Evolutionary conservation across 148 eudicot genomes (phyloP), one percentile per base, ranked within the genome.

Genomic region (Spergularia bocconei): DNA sequence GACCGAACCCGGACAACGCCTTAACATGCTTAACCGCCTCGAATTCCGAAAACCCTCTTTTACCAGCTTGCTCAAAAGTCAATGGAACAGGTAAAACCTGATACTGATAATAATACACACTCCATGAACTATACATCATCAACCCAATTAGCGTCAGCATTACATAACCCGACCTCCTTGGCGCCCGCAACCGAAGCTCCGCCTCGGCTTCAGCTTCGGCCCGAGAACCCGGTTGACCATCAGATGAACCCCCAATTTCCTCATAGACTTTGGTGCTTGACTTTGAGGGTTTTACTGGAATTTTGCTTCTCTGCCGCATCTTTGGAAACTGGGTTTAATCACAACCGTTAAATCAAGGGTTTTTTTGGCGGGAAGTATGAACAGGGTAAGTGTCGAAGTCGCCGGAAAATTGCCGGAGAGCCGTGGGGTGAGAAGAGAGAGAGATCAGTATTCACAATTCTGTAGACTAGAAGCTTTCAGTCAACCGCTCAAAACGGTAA

Each of bases 21-120:
- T 77, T 76, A 0, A 88, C 93, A 75, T 94, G 97, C 63, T 90
- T 83, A 91, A 90, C 60, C 7, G 98, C 96, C 84, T 85, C 91
- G 12, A 73, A 69, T 87, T 94, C 98, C 2, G 98, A 90, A 77
- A 94, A 94, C 6, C 98, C 98, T 72, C 96, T 81, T 79, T 91
- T 90, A 8, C 98, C 97, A 2, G 88, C 98, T 76, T 86, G 85
- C 33, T 87, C 78, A 68, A 84, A 82, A 41, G 85, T 76, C 51
- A 90, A 84, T 39, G 98, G 95, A 53, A 57, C 41, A 0, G 98
- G 98, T 84, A 94, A 69, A 38, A 13, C 78, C 84, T 85, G 82
- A 72, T 71, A 87, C 83, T 91, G 95, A 79, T 85, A 88, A 8
- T 78, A 87, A 82, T 90, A 78, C 72, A 90, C 90, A 71, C 78